Conservation (phyloP, 768 basidiomycete genomes). For the Xerocomellus intermedius region DNA sequence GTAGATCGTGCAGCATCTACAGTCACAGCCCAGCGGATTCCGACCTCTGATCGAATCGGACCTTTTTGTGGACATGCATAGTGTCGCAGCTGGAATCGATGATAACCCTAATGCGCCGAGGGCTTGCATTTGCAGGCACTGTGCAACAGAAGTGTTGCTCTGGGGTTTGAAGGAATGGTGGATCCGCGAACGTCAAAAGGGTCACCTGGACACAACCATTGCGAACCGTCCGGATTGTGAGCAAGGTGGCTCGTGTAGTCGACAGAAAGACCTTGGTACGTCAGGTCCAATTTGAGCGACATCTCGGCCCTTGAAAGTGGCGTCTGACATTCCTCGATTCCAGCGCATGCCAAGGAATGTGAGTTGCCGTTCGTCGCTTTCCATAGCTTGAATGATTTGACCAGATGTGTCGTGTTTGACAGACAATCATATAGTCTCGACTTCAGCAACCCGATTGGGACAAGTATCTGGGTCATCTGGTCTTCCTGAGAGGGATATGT, state of each 20-base stretch:
- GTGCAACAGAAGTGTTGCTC: conserved; percentile 71
- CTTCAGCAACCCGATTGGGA: background rate
- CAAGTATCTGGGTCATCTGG: conserved; percentile 3
- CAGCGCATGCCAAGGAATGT: conserved; percentile 80
- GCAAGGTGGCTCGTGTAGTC: conserved; percentile 55
- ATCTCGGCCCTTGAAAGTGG: background rate
- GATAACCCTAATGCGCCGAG: conserved; percentile 59
- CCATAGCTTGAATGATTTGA: background rate
- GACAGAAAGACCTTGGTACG: conserved; percentile 68
- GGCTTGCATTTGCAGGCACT: conserved; percentile 62
- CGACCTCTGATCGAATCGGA: conserved; percentile 65
- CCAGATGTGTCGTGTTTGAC: conserved; percentile 5
- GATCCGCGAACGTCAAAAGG: conserved; percentile 73
- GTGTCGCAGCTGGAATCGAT: conserved; percentile 53
- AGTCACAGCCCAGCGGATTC: conserved; percentile 62
- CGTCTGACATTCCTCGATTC: conserved; percentile 8
- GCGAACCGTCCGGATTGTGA: conserved; percentile 65
- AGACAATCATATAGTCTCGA: conserved; percentile 42
- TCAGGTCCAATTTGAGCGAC: conserved; percentile 2
- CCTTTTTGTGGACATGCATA: conserved; percentile 68
- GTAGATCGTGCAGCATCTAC: conserved; percentile 63
- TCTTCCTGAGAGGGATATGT: background rate
- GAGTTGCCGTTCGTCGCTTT: conserved; percentile 27
- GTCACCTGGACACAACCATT: conserved; percentile 55
- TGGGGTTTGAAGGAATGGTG: conserved; percentile 83